Base-by-base conservation (phyloP, 805 yeast species). In the Metschnikowia anglica region DNA sequence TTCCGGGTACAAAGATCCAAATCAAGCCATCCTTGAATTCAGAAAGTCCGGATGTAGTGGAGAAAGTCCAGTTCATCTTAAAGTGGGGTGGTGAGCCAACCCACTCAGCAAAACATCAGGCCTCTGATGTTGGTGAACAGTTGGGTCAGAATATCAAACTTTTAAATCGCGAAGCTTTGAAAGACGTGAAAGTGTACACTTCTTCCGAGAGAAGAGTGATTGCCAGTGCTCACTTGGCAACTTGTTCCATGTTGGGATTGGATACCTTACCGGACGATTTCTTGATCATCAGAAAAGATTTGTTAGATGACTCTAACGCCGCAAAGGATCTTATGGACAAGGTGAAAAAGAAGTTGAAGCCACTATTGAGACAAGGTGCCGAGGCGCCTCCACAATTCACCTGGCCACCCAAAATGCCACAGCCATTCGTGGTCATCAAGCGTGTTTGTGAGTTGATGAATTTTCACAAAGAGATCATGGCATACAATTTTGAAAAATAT, bases 31-130 rank as follows among this genome's bases (percentile, higher is more conserved):
- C 91, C 3, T 59, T 90, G 43, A 76, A 77, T 54, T 67, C 72
- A 11, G 81, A 78, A 29, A 74, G 72, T 45, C 66, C 71, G 3
- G 82, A 77, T 27, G 81, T 83, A 25, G 93, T 93, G 16, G 97
- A 91, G 52, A 93, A 93, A 61, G 97, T 91, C 18, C 99, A 93
- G 64, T 82, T 93, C 49, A 95, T 93, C 48, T 72, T 93, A 55
- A 93, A 93, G 62, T 93, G 99, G 99, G 99, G 99, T 55, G 99
- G 99, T 50, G 99, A 93, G 64, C 97, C 99, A 5, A 93, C 99
- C 1, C 99, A 93, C 63, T 89, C 97, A 9, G 97, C 98, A 2
- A 79, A 83, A 49, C 86, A 88, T 61, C 99, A 93, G 67, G 95
- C 97, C 1, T 77, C 83, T 21, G 99, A 93, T 63, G 79, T 93